Conservation (phyloP, 1,284 basidiomycete genomes). For the Rhodotorula glutinis region DNA sequence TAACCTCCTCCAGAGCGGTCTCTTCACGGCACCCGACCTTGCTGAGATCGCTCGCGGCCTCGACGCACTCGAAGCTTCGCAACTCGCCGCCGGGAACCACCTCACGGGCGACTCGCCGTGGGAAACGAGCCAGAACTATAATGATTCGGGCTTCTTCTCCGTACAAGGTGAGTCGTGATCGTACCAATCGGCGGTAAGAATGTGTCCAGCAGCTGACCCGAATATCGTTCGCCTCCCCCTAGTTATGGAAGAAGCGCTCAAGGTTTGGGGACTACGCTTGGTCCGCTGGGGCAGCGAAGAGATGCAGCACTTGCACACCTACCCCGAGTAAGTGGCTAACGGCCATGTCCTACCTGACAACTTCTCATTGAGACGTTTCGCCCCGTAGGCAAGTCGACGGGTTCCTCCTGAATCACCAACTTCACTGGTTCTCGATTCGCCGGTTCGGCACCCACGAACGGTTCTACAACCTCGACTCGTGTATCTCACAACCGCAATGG, state of each 20-base stretch:
- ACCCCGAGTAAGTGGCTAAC: constrained; percentile 74
- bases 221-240: not conserved
- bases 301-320: constrained; percentile 69
- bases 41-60: constrained; percentile 71
- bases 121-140: constrained; percentile 50
- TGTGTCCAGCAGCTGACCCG: too few relatives aligned
- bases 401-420: constrained; percentile 80
- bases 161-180: constrained; percentile 16
- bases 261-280: constrained; percentile 76
- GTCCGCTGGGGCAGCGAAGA: constrained; percentile 79
- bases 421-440: constrained; percentile 57
- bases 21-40: constrained; percentile 77
- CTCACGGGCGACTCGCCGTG: constrained; percentile 15
- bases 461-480: constrained; percentile 93
- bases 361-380: not conserved
- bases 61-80: constrained; percentile 52
- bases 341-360: not conserved
- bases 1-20: constrained; percentile 52
- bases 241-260: constrained; percentile 57
- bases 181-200: too few relatives aligned
- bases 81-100: constrained; percentile 25
- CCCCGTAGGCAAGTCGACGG: constrained; percentile 77
- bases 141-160: constrained; percentile 33
- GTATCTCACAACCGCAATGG: constrained; percentile 69
- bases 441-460: constrained; percentile 41